Evolutionary conservation across 129 eudicot genomes (phyloP), one percentile per base, ranked within the genome.

Genomic region (Calendula officinalis): DNA sequence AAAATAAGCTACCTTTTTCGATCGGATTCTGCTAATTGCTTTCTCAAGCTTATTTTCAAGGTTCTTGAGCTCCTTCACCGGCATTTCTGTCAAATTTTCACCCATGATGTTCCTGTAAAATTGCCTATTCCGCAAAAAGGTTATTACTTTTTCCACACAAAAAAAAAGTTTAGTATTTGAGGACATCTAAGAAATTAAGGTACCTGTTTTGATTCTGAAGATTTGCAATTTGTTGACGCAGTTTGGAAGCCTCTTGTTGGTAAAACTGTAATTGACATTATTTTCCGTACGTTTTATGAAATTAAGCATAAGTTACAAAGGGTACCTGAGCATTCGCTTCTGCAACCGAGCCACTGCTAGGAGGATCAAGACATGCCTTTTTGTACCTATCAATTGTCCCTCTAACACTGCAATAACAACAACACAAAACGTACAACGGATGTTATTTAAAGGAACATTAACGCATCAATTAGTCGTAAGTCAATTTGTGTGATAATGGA

Each of bases 381-480:
- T 90, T 90, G 90, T 90, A 90, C 94, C 97, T 80, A 46, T 86
- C 89, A 34, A 90, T 84, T 47, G 97, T 90, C 40, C 77, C 95
- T 63, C 80, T 86, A 55, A 90, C 95, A 68, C 97, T 90, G 84
- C 65, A 66, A 51, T 46, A 46, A 56, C 47, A 46, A 56, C 47
- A 68, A 56, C 2, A 67, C 27, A 44, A 55, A 4, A 22, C 30
- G 30, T 22, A 22, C 30, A 22, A 22, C 30, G 30, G 30, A 22
- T 22, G 30, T 22, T 0, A 22, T 22, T 22, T 22, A 22, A 35
- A 42, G 6, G 8, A 17, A 36, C 47, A 44, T 68, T 55, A 44
- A 44, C 17, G 48, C 40, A 10, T 37, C 30, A 22, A 22, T 57
- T 34, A 57, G n/a, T 14, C 12, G 35, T 13, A 35, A 13, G 27